Conservation (phyloP, 116 monocot species). For the Zostera marina region DNA sequence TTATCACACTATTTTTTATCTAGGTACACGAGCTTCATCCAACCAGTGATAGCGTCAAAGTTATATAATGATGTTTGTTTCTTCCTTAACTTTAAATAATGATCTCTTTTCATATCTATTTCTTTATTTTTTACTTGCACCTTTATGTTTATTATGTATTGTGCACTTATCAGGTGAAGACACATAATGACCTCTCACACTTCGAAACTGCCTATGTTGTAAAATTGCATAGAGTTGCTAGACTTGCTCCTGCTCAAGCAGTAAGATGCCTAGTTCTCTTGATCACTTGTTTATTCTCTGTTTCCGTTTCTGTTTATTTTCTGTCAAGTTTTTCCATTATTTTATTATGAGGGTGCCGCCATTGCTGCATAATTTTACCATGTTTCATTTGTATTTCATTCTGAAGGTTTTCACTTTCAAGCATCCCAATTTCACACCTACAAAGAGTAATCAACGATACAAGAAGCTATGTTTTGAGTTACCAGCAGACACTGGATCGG, state of each 20-base stretch:
- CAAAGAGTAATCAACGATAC: slow-evolving; percentile 53
- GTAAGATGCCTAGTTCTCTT: slow-evolving; percentile 23
- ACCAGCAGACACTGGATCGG: slow-evolving; percentile 70
- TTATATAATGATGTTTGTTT: slow-evolving; percentile 80
- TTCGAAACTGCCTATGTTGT: slow-evolving; percentile 99
- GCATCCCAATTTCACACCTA: slow-evolving; percentile 52
- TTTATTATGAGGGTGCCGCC: neutral
- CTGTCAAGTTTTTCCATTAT: neutral
- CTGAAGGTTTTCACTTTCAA: slow-evolving; percentile 69
- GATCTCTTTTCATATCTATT: neutral
- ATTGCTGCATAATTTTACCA: neutral
- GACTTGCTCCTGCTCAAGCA: slow-evolving; percentile 66
- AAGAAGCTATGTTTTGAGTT: slow-evolving; percentile 70
- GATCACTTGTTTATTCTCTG: neutral
- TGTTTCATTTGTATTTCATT: neutral
- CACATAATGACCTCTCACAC: slow-evolving; percentile 70
- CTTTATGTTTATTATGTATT: neutral
- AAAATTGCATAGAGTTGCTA: slow-evolving; percentile 82
- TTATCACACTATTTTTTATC: neutral
- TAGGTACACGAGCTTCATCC: slow-evolving; percentile 88
- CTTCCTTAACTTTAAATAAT: neutral
- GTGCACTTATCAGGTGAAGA: slow-evolving; percentile 53
- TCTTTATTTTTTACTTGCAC: neutral
- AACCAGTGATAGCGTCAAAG: slow-evolving; percentile 86
- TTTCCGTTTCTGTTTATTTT: neutral